These are phyloP conservation scores for Wickerhamomyces ciferrii DNA, from an alignment of 805 yeast genomes.

Conservation along the genomic window DNA sequence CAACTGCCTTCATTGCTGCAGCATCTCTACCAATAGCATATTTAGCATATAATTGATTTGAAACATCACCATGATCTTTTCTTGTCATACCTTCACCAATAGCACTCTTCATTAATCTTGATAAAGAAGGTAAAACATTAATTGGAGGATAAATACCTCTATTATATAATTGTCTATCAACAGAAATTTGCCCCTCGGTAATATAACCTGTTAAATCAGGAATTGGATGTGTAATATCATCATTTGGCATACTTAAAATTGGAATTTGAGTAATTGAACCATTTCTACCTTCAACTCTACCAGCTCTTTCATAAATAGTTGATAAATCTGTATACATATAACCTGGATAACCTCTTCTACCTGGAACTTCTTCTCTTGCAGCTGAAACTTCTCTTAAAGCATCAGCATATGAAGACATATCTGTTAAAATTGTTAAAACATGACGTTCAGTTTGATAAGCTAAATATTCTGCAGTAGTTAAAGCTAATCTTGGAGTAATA, in stretches of 20 bases:
- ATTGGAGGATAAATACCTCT: slow-evolving; percentile 99
- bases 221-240: slow-evolving; percentile 99
- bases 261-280: slow-evolving; percentile 99
- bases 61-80: slow-evolving; percentile 99
- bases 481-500: slow-evolving; percentile 97
- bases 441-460: slow-evolving; percentile 99
- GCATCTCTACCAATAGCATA: slow-evolving; percentile 99
- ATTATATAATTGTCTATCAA: slow-evolving; percentile 93
- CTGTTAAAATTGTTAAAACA: slow-evolving; percentile 95
- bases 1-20: slow-evolving; percentile 99
- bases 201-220: slow-evolving; percentile 99
- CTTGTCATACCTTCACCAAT: slow-evolving; percentile 99
- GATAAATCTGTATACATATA: slow-evolving; percentile 99
- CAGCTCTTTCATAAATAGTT: slow-evolving; percentile 98
- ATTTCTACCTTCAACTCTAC: slow-evolving; percentile 99
- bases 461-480: slow-evolving; percentile 96
- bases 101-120: slow-evolving; percentile 98
- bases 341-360: slow-evolving; percentile 99
- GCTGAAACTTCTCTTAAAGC: slow-evolving; percentile 99
- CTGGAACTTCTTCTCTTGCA: slow-evolving; percentile 99
- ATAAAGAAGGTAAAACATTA: slow-evolving; percentile 94
- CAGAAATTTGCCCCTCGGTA: slow-evolving; percentile 97
- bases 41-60: slow-evolving; percentile 97
- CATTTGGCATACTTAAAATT: slow-evolving; percentile 98
- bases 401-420: slow-evolving; percentile 99